Base-by-base conservation (phyloP, 1,284 basidiomycete species). In the Bjerkandera adusta region DNA sequence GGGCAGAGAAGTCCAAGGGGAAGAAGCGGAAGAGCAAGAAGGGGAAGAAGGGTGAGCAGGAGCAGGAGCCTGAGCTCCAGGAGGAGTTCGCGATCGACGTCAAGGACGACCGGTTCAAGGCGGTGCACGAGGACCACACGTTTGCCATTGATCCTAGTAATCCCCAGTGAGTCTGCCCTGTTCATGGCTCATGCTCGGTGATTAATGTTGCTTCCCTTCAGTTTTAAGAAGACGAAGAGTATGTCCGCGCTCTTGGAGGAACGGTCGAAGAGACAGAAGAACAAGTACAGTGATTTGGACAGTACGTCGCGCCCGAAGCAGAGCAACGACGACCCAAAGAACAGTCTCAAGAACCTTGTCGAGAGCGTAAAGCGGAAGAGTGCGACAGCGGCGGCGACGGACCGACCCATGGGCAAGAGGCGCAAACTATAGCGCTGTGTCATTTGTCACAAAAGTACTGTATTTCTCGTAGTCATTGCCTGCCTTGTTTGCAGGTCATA, bases 61-160 rank as follows among this genome's bases (percentile, higher is more conserved):
- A 74, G 3, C 73, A 73, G 39, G 79, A 77, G 12, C 69, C 76
- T 40, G 85, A 88, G 53, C 63, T 77, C 13, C 87, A 88, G 64
- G 78, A 84, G 47, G 82, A 89, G 48, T 98, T 98, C 68, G 68
- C 75, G 40, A 83, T 99, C 57, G 77, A 99, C 62, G 82, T 92
- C 47, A 79, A 82, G 57, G 97, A 99, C 61, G 79, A 87, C 4
- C 85, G 97, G 22, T 99, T 99, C 76, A 80, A 81, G 55, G 86
- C 80, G 8, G 62, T 98, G 38, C 87, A 94, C 62, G 90, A 97
- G 55, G 90, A 99, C 61, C 84, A 93, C 58, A 79, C 85, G 36
- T 99, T 92, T 60, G 95, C 96, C 0, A 92, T 99, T 57, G 97
- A 99, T 65, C 96, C 97, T 16, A 92, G 84, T 39, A 92, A 98